Evolutionary conservation across 2,329 filamentous ascomycete genomes (phyloP).

Genomic region (Coniella vitis): DNA sequence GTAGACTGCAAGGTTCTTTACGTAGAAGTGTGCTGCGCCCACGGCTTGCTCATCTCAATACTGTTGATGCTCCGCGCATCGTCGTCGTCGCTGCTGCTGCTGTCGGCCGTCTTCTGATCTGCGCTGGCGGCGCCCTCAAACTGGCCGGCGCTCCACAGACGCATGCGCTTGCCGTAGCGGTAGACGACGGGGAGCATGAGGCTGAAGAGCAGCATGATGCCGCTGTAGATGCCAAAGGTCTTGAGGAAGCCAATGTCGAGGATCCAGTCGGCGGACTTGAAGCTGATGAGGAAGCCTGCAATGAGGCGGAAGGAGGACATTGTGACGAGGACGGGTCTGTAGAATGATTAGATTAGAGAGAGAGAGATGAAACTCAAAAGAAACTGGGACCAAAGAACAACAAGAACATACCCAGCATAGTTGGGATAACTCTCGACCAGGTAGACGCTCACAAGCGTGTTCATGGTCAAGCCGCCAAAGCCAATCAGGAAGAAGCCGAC

Average conservation of each 20-base stretch:
- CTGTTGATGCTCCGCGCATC: constrained; percentile 15
- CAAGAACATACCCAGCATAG: constrained; percentile 17
- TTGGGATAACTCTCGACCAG: constrained; percentile 18
- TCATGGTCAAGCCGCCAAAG: constrained; percentile 10
- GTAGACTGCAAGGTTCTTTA: too few species aligned
- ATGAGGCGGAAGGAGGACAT: constrained; percentile 20
- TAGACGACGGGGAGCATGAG: constrained; percentile 18
- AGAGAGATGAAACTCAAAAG: not conserved
- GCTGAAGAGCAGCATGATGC: constrained; percentile 13
- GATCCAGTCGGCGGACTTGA: constrained; percentile 19
- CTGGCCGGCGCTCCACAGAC: constrained; percentile 13
- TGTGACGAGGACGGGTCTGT: constrained; percentile 20
- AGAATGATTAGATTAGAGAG: too few species aligned
- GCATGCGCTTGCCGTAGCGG: constrained; percentile 13
- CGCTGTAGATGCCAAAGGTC: constrained; percentile 18
- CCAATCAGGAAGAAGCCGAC: constrained; percentile 11
- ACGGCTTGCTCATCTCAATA: constrained; percentile 4
- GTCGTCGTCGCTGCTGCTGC: not conserved
- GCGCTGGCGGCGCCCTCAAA: not conserved
- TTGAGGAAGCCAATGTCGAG: constrained; percentile 15
- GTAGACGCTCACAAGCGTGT: constrained; percentile 15
- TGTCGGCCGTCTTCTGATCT: not conserved
- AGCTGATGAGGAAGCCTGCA: constrained; percentile 18
- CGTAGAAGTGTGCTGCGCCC: not conserved
- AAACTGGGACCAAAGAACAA: not conserved